Evolutionary conservation across 306 rosid genomes (phyloP).

Genomic region (Begonia masoniana): DNA sequence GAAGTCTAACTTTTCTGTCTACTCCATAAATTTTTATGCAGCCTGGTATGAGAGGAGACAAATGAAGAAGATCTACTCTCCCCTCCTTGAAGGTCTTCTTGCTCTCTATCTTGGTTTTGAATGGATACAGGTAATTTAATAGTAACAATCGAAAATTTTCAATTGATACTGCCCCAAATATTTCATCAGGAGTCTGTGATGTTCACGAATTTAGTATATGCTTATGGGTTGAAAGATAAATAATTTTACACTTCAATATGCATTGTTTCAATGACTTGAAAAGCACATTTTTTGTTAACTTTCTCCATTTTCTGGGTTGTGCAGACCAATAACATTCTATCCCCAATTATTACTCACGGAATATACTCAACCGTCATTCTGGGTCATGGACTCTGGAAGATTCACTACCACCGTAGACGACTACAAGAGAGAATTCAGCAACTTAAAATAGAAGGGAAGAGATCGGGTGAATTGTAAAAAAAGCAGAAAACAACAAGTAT

Average conservation of each 20-base stretch:
- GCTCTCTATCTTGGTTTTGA: constrained; percentile 96
- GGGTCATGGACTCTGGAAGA: constrained; percentile 97
- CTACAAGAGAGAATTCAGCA: constrained; percentile 67
- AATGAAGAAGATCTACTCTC: constrained; percentile 89
- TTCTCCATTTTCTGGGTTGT: constrained; percentile 1
- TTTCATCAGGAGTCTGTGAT: no score
- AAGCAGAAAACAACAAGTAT: constrained; percentile 5
- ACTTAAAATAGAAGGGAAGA: constrained; percentile 42
- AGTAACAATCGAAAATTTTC: no score
- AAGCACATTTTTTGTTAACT: no score
- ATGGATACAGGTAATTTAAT: constrained; percentile 66
- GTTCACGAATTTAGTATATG: no score
- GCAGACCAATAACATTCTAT: constrained; percentile 76
- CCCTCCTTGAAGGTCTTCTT: constrained; percentile 83
- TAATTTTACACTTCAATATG: no score
- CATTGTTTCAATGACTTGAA: no score
- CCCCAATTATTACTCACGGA: constrained; percentile 90
- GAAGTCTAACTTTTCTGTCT: no score
- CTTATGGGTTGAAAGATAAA: no score
- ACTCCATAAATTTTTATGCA: constrained; percentile 19
- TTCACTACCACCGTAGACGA: constrained; percentile 68
- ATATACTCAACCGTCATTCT: constrained; percentile 80
- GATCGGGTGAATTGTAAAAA: constrained; percentile 20
- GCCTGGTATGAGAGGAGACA: constrained; percentile 92
- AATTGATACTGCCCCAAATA: no score